A percentile compares a stretch with the other conserved stretches of the same genome.
These are phyloP conservation scores for Camillea tinctor DNA, from an alignment of 2,329 filamentous ascomycete species.

Conservation along the genomic window DNA sequence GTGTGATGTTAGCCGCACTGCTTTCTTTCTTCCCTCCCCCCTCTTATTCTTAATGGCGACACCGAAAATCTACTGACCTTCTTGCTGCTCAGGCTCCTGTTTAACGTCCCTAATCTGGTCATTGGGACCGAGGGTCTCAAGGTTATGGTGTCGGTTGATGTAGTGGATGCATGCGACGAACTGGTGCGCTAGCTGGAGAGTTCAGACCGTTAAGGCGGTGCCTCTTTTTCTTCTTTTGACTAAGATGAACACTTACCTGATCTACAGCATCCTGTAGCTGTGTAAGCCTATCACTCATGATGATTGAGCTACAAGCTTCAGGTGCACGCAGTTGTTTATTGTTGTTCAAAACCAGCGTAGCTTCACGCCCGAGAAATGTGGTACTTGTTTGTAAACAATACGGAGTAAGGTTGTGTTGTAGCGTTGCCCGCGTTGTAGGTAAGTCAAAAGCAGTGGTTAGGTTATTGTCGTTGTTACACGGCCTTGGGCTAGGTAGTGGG, in stretches of 20 bases:
- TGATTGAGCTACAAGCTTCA: slow-evolving; percentile 3
- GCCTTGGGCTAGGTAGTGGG: neutral
- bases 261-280: slow-evolving; percentile 85
- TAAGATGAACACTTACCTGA: slow-evolving; percentile 52
- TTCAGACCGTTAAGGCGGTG: slow-evolving; percentile 17
- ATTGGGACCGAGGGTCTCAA: slow-evolving; percentile 55
- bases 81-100: slow-evolving; percentile 50
- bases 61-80: slow-evolving; percentile 49
- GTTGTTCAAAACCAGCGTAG: neutral
- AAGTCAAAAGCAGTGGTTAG: no score
- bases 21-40: no score
- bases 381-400: no score
- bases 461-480: no score
- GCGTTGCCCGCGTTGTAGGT: no score
- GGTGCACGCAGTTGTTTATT: neutral
- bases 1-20: slow-evolving; percentile 9
- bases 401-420: no score
- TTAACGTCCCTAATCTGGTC: slow-evolving; percentile 61
- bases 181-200: slow-evolving; percentile 60
- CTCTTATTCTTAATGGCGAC: no score
- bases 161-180: slow-evolving; percentile 67
- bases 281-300: slow-evolving; percentile 74
- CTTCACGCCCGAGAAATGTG: neutral
- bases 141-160: slow-evolving; percentile 67
- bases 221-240: neutral